Evolutionary conservation across 345 rosid genomes (phyloP).

Genomic region (Brassica incana): DNA sequence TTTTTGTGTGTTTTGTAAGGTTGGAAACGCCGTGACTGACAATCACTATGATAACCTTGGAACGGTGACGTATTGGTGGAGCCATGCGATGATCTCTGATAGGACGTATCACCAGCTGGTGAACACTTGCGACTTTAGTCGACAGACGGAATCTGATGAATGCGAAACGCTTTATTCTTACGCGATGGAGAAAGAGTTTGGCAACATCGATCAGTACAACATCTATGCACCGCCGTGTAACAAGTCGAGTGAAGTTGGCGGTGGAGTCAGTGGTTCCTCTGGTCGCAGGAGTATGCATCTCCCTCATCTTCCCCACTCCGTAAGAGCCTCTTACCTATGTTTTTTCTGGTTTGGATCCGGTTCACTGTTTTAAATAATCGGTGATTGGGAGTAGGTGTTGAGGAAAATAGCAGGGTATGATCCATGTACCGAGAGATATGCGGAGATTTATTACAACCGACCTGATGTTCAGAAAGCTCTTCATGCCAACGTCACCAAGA

Average conservation of each 20-base stretch:
- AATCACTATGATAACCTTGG: constrained; percentile 92
- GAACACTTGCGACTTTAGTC: constrained; percentile 76
- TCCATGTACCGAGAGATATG: constrained; percentile 97
- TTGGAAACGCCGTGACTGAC: constrained; percentile 96
- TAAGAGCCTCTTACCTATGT: constrained; percentile 14
- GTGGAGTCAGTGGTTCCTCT: constrained; percentile 32
- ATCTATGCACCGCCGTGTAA: constrained; percentile 92
- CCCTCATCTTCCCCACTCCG: constrained; percentile 68
- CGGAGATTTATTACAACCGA: constrained; percentile 89
- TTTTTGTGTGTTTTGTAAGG: constrained; percentile 45
- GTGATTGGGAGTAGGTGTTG: constrained; percentile 42
- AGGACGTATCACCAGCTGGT: constrained; percentile 74
- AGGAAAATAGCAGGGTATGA: constrained; percentile 78
- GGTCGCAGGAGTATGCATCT: constrained; percentile 53
- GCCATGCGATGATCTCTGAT: constrained; percentile 98
- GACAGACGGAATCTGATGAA: constrained; percentile 78
- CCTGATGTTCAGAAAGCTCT: constrained; percentile 88
- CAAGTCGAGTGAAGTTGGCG: constrained; percentile 61
- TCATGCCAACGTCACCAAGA: constrained; percentile 72
- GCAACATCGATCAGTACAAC: constrained; percentile 94
- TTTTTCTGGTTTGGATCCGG: background rate
- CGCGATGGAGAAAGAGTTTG: constrained; percentile 96
- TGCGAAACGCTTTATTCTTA: constrained; percentile 84
- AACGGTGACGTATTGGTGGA: constrained; percentile 99
- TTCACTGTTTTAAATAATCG: background rate